Conservation (phyloP, 306 rosid species). For the Carpinus viminea region DNA sequence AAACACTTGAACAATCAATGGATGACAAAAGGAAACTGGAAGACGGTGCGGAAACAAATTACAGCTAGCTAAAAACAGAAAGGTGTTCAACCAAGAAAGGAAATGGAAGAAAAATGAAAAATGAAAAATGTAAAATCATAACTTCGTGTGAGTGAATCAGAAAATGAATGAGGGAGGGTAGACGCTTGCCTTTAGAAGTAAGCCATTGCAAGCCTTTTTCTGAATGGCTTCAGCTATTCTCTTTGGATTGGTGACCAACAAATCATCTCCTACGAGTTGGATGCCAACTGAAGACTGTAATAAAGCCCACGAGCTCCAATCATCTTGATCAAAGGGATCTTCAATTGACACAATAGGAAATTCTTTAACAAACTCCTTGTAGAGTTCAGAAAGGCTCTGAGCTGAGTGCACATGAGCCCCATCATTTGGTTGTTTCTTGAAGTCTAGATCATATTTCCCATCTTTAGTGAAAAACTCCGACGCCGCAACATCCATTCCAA, state of each 20-base stretch:
- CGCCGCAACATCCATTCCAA: conserved; percentile 99
- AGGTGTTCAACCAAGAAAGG: not conserved
- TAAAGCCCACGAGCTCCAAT: conserved; percentile 94
- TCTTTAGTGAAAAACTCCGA: conserved; percentile 90
- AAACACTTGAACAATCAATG: not conserved
- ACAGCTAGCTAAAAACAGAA: not conserved
- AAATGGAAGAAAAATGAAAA: not conserved
- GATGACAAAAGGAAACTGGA: not conserved
- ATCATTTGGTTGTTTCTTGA: conserved; percentile 93
- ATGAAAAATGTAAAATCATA: not conserved
- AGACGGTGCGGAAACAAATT: not conserved
- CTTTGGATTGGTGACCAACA: conserved; percentile 92
- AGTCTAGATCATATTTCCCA: conserved; percentile 78
- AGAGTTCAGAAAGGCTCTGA: conserved; percentile 70
- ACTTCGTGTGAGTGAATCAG: not conserved
- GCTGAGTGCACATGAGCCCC: conserved; percentile 84
- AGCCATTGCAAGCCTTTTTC: conserved; percentile 93
- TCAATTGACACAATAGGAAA: conserved; percentile 96
- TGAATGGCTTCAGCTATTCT: conserved; percentile 84
- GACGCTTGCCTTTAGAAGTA: conserved; percentile 80
- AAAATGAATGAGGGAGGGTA: not conserved
- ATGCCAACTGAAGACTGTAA: conserved; percentile 87
- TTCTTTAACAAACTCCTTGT: conserved; percentile 76
- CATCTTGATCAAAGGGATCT: conserved; percentile 99
- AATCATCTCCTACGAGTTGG: conserved; percentile 95